Evolutionary conservation across 352 stramenopile genomes (phyloP).

Genomic region (Pythium dissimile): DNA sequence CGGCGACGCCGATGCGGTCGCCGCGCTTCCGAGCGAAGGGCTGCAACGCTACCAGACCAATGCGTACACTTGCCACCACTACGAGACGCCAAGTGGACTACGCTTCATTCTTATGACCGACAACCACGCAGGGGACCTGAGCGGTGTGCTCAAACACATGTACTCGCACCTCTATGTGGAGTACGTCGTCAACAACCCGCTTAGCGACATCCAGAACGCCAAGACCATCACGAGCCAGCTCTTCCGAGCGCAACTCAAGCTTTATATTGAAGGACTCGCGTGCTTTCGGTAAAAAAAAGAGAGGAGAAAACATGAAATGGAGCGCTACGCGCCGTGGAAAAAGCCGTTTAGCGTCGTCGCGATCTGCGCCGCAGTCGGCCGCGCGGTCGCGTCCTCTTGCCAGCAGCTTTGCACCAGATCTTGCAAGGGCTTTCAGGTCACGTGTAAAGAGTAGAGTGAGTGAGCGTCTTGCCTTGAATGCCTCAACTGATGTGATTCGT

Average conservation of each 20-base stretch:
- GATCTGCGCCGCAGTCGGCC: constrained; percentile 44
- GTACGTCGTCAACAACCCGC: constrained; percentile 88
- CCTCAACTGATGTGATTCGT: constrained; percentile 2
- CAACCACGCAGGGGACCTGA: constrained; percentile 82
- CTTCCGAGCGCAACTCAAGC: constrained; percentile 64
- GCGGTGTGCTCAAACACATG: constrained; percentile 77
- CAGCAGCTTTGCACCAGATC: constrained; percentile 62
- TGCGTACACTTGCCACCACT: constrained; percentile 90
- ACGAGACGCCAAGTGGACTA: constrained; percentile 86
- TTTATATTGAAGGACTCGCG: constrained; percentile 72
- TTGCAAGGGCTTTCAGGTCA: constrained; percentile 38
- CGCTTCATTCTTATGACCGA: constrained; percentile 91
- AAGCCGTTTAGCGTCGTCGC: constrained; percentile 44
- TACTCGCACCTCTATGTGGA: constrained; percentile 90
- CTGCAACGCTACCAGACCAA: constrained; percentile 86
- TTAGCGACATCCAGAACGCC: constrained; percentile 68
- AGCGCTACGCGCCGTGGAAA: constrained; percentile 26
- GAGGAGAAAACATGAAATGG: not conserved
- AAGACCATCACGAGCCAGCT: constrained; percentile 79
- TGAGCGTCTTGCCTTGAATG: no score
- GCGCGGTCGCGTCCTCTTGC: constrained; percentile 49
- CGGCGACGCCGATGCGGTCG: constrained; percentile 10
- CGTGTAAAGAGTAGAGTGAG: no score
- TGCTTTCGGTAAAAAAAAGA: constrained; percentile 51
- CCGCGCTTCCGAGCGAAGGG: constrained; percentile 32